Evolutionary conservation across 1,284 basidiomycete genomes (phyloP).

Genomic region (Caloboletus firmus): DNA sequence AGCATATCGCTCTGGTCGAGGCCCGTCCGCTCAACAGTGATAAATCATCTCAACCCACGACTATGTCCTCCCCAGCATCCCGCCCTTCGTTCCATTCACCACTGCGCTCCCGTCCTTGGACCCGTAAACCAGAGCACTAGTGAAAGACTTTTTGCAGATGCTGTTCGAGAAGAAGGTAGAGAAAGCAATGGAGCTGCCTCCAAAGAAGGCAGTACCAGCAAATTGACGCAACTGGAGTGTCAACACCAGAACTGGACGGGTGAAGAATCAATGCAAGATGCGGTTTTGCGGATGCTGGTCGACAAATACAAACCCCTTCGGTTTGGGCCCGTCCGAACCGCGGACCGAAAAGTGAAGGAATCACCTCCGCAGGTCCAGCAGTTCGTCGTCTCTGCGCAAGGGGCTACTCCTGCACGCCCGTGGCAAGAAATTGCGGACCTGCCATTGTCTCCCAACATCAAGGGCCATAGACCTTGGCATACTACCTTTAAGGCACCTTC

Average conservation of each 20-base stretch:
- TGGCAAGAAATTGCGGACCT: constrained; percentile 34
- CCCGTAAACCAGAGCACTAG: constrained; percentile 4
- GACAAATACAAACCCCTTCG: constrained; percentile 83
- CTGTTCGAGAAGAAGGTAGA: constrained; percentile 52
- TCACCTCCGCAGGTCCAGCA: constrained; percentile 39
- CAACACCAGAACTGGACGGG: constrained; percentile 71
- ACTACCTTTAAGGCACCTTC: constrained; percentile 64
- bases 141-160: constrained; percentile 68
- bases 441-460: constrained; percentile 52
- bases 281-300: constrained; percentile 80
- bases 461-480: constrained; percentile 68
- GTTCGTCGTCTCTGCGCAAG: neutral
- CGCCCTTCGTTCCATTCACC: constrained; percentile 1
- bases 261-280: constrained; percentile 70
- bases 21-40: neutral
- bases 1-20: neutral
- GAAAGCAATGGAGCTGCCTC: constrained; percentile 22
- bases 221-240: constrained; percentile 37
- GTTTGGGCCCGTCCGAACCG: constrained; percentile 58
- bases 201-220: neutral
- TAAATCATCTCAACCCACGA: neutral
- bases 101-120: neutral
- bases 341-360: constrained; percentile 73
- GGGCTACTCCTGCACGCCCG: constrained; percentile 2
- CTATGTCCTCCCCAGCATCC: neutral